Conservation (phyloP, 2,329 filamentous ascomycete species). For the Hymenoscyphus linearis region DNA sequence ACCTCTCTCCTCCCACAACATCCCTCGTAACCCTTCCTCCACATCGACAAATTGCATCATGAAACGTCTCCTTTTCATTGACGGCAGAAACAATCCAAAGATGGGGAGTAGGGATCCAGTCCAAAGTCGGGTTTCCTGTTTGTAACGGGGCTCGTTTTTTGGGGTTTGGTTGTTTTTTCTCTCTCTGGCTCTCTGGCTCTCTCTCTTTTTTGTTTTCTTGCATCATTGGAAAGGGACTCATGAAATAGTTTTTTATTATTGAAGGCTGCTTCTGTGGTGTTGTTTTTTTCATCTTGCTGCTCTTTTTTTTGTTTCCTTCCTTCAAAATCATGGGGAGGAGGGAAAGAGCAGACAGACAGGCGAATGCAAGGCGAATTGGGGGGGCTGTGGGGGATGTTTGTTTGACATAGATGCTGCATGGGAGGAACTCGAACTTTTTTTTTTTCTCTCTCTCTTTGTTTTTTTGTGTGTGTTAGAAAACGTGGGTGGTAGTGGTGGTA, state of each 20-base stretch:
- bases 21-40: neutral
- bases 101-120: constrained; percentile 2
- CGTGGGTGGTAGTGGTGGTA: too few species aligned
- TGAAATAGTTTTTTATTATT: neutral
- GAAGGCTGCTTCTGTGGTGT: neutral
- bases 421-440: constrained; percentile 14
- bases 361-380: constrained; percentile 29
- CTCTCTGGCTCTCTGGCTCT: too few species aligned
- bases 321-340: too few species aligned
- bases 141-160: constrained; percentile 3
- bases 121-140: constrained; percentile 17
- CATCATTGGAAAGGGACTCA: neutral
- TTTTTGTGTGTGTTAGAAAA: constrained; percentile 10
- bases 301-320: neutral
- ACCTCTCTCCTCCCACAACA: constrained; percentile 14
- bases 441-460: constrained; percentile 17
- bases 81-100: constrained; percentile 19
- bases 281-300: neutral
- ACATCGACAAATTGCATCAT: constrained; percentile 13
- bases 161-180: neutral
- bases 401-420: constrained; percentile 28
- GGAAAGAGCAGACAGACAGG: neutral
- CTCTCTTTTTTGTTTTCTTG: neutral
- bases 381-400: neutral
- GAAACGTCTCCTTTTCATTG: constrained; percentile 17